Conservation (phyloP, 441 rosid species). For the Codiaeum variegatum region DNA sequence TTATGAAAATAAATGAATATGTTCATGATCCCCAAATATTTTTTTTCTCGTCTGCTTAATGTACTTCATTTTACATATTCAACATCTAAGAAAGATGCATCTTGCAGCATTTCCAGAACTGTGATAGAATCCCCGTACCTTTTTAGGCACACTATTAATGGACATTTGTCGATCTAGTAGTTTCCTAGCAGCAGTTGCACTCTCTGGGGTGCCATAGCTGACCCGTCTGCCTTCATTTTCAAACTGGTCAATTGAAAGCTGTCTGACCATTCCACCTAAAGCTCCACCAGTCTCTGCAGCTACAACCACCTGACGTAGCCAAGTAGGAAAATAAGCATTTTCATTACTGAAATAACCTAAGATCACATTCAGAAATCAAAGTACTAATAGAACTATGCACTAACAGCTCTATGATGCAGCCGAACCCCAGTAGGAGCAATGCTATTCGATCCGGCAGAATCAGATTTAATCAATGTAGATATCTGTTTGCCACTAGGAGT, state of each 20-base stretch:
- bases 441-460: constrained; percentile 55
- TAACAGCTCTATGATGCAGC: constrained; percentile 93
- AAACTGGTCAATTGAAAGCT: constrained; percentile 91
- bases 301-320: constrained; percentile 68
- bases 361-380: constrained; percentile 15
- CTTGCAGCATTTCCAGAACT: background rate
- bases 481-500: constrained; percentile 87
- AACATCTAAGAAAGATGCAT: constrained; percentile 1
- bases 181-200: constrained; percentile 92
- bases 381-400: constrained; percentile 28
- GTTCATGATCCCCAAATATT: background rate
- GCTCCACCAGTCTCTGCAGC: constrained; percentile 98
- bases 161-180: constrained; percentile 95
- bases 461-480: constrained; percentile 65
- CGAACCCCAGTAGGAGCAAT: constrained; percentile 78
- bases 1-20: background rate
- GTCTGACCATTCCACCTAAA: constrained; percentile 96
- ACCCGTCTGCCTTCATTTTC: constrained; percentile 98
- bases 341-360: constrained; percentile 10
- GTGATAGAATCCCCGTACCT: constrained; percentile 39
- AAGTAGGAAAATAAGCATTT: constrained; percentile 7
- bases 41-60: background rate
- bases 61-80: background rate
- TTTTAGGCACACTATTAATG: constrained; percentile 86
- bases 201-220: constrained; percentile 91